phyloP scores from a whole-genome alignment of 2,329 filamentous ascomycete genomes.

The Penicillium sp. region DNA sequence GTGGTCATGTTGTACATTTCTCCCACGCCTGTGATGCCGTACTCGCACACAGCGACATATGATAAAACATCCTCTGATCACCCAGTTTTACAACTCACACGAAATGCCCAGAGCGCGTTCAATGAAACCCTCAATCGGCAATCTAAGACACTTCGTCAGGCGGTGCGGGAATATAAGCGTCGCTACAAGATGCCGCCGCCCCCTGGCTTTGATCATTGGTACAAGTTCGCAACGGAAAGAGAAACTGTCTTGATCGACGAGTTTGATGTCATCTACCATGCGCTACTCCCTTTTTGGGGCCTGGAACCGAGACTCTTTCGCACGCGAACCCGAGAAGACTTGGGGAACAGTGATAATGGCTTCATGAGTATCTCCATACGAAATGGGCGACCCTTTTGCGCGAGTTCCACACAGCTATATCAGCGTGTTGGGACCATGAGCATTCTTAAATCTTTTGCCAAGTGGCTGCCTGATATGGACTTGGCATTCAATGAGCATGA shows the following conservation, averaged over 20 bases:
- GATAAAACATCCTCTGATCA: not conserved
- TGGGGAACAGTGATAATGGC: slow-evolving; percentile 5
- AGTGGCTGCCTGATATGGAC: slow-evolving; percentile 82
- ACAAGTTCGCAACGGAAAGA: slow-evolving; percentile 9
- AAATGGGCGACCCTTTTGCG: slow-evolving; percentile 4
- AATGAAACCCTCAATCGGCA: slow-evolving; percentile 3
- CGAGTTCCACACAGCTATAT: slow-evolving; percentile 51
- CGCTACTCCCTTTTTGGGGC: slow-evolving; percentile 16
- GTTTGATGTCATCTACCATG: slow-evolving; percentile 15
- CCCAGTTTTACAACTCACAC: not conserved
- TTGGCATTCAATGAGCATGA: slow-evolving; percentile 87
- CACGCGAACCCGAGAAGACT: slow-evolving; percentile 6
- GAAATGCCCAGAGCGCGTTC: not conserved
- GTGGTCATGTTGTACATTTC: not conserved
- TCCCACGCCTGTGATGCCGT: not conserved
- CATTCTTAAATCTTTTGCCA: slow-evolving; percentile 73
- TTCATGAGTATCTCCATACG: slow-evolving; percentile 11
- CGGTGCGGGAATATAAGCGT: slow-evolving; percentile 13
- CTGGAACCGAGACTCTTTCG: slow-evolving; percentile 6
- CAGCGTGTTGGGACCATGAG: slow-evolving; percentile 57
- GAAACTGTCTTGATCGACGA: slow-evolving; percentile 15
- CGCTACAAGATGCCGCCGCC: slow-evolving; percentile 16
- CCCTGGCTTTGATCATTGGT: slow-evolving; percentile 16
- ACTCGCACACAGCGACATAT: not conserved
- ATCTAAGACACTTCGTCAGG: slow-evolving; percentile 11